Evolutionary conservation across 768 basidiomycete genomes (phyloP).

Genomic region (Auriscalpium orientale): DNA sequence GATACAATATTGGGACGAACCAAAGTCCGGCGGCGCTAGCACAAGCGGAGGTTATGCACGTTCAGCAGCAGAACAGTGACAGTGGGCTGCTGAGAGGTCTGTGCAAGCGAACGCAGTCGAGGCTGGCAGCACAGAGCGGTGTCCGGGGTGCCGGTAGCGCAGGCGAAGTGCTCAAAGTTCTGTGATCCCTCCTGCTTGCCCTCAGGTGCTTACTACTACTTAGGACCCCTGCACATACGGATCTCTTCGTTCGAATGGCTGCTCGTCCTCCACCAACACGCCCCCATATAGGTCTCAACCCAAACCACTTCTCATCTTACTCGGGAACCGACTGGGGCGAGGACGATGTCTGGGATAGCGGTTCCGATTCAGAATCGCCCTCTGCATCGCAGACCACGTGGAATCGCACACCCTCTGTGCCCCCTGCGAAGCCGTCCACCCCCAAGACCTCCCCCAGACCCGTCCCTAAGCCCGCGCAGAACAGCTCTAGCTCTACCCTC

Average conservation of each 20-base stretch:
- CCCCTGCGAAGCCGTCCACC: slow-evolving; percentile 1
- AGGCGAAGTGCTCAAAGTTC: not conserved
- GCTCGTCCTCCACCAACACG: slow-evolving; percentile 19
- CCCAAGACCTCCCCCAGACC: slow-evolving; percentile 6
- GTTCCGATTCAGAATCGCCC: slow-evolving; percentile 22
- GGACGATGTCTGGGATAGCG: slow-evolving; percentile 29
- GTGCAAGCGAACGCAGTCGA: not conserved
- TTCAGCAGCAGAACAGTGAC: too few relatives aligned
- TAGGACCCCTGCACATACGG: not conserved
- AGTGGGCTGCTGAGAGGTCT: too few relatives aligned
- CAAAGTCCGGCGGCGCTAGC: too few relatives aligned
- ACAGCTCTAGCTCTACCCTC: slow-evolving; percentile 15
- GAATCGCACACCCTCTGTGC: slow-evolving; percentile 5
- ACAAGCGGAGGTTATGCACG: too few relatives aligned
- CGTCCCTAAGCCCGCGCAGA: slow-evolving; percentile 9
- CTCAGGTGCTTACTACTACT: not conserved
- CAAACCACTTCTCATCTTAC: slow-evolving; percentile 13
- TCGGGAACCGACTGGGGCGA: slow-evolving; percentile 21
- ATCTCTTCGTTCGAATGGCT: not conserved
- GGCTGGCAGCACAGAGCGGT: not conserved
- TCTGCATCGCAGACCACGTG: slow-evolving; percentile 8
- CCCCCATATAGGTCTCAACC: slow-evolving; percentile 17
- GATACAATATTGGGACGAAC: too few relatives aligned
- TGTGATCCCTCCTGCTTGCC: not conserved
- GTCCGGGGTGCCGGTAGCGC: not conserved